Conservation (phyloP, 768 basidiomycete genomes). For the Leucocoprinus leucothites region DNA sequence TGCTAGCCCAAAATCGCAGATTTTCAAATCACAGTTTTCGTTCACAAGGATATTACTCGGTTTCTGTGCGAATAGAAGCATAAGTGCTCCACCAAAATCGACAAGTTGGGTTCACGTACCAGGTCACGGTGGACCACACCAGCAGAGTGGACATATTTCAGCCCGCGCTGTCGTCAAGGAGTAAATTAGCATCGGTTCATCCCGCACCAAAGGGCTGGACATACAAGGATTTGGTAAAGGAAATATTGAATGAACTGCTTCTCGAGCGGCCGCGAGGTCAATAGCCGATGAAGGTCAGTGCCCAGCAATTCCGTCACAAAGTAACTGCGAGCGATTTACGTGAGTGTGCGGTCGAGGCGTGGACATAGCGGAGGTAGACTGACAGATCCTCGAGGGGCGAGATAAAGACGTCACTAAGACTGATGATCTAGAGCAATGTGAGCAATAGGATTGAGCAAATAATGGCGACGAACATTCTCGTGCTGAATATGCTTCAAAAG, state of each 20-base stretch:
- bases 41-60: constrained; percentile 99
- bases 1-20: constrained; percentile 98
- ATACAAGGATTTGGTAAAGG: constrained; percentile 94
- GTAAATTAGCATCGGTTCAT: constrained; percentile 3
- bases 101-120: constrained; percentile 38
- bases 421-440: constrained; percentile 74
- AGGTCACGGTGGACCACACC: constrained; percentile 98
- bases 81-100: constrained; percentile 8
- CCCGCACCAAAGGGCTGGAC: constrained; percentile 22
- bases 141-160: constrained; percentile 99
- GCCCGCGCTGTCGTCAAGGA: constrained; percentile 64
- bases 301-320: constrained; percentile 98
- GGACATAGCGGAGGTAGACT: constrained; percentile 24
- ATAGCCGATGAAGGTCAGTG: constrained; percentile 94
- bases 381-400: constrained; percentile 98
- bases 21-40: constrained; percentile 99
- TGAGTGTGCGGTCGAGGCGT: constrained; percentile 1
- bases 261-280: constrained; percentile 95
- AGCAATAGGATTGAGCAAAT: neutral
- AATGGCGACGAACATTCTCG: constrained; percentile 71
- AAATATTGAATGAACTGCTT: constrained; percentile 99
- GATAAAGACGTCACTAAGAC: constrained; percentile 97
- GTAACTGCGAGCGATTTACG: constrained; percentile 54
- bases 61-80: constrained; percentile 53
- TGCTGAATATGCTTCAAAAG: constrained; percentile 98